phyloP scores from a whole-genome alignment of 2,329 filamentous ascomycete species.

The Diaporthe helianthi region DNA sequence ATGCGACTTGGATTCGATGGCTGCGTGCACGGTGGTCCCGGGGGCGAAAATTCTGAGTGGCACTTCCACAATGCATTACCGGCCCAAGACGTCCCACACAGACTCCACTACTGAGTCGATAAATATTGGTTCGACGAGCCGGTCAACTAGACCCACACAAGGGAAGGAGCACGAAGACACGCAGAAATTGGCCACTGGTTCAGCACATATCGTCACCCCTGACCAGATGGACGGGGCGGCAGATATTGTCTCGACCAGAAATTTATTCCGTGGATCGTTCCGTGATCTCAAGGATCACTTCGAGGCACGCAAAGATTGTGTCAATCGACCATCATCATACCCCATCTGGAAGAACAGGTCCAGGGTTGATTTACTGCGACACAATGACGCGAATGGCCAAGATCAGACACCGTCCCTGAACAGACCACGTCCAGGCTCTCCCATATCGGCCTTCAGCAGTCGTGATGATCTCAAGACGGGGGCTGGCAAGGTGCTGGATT shows the following conservation, averaged over 20 bases:
- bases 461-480: constrained; percentile 35
- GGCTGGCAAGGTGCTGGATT: constrained; percentile 52
- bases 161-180: not conserved
- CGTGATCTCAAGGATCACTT: constrained; percentile 7
- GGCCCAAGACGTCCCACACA: constrained; percentile 18
- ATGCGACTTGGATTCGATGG: constrained; percentile 15
- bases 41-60: constrained; percentile 31
- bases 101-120: not conserved
- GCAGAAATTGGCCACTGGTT: not conserved
- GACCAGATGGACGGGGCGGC: constrained; percentile 31
- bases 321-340: constrained; percentile 10
- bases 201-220: not conserved
- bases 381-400: constrained; percentile 10
- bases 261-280: constrained; percentile 20
- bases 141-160: constrained; percentile 3
- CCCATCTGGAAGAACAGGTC: constrained; percentile 14
- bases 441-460: not conserved
- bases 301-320: not conserved
- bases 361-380: not conserved
- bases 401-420: constrained; percentile 26
- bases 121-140: not conserved
- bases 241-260: constrained; percentile 11
- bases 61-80: constrained; percentile 30
- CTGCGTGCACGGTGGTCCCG: constrained; percentile 15
- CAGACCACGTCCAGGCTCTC: constrained; percentile 26